Base-by-base conservation (phyloP, 176 grass and related monocot genomes). In the Rhynchospora tenuis region DNA sequence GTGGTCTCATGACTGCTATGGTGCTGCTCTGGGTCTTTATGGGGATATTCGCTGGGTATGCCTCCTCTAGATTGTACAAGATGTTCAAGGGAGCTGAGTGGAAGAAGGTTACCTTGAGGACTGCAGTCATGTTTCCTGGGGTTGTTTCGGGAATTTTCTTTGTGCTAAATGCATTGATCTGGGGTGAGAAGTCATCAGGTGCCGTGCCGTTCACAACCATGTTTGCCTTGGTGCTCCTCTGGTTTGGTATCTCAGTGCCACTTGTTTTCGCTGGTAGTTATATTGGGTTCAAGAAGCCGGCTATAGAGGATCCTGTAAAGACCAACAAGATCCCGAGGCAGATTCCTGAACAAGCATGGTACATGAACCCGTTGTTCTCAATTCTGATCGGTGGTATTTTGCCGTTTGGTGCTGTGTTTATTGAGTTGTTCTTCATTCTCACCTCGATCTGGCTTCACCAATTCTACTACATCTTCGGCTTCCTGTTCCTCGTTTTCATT, bases 381-480 rank as follows among this genome's bases (percentile, higher is more conserved):
- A 90, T 91, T 83, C 84, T 95, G 67, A 95, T 93, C 12, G 92
- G 95, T 64, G 95, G 92, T 47, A 91, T 98, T 74, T 93, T 98
- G n/a, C 95, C 95, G 8, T 95, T 98, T 7, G 95, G 92, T 2
- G 95, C 92, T 42, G 89, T 98, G 45, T 98, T 98, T 78, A 93
- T 98, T 8, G 92, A 95, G 82, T 89, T 98, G 86, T 98, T 98
- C 87, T 95, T 98, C 92, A 95, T 98, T 78, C 89, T 98, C 67
- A 98, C 92, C n/a, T 93, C 95, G 6, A 89, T 98, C 59, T 93
- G 92, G 92, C 84, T 95, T 24, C 88, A 95, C 63, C 95, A 98
- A 76, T 98, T 98, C 86, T 98, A 98, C 88, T 93, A 98, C 84
- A 95, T 98, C 46, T 98, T 98, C 0, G 92, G 95, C 1, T 95